phyloP scores from a whole-genome alignment of 139 green algal species.

The Closterium sp. region DNA sequence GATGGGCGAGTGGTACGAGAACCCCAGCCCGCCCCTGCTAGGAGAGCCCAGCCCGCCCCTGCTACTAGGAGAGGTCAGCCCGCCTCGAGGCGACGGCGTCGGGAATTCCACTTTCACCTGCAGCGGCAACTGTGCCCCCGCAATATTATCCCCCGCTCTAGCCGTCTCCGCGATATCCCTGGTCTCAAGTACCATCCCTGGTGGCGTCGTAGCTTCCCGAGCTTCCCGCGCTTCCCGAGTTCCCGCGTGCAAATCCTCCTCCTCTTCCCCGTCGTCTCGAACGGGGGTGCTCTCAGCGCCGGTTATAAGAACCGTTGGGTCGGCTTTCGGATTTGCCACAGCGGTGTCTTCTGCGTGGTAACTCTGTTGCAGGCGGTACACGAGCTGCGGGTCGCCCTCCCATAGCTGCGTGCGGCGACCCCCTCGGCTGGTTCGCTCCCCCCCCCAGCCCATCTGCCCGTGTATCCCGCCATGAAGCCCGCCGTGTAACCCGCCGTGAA shows the following conservation, averaged over 20 bases:
- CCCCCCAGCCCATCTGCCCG: not conserved
- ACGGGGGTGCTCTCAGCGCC: not conserved
- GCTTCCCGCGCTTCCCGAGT: not conserved
- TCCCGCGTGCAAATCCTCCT: not conserved
- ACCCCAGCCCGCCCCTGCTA: not conserved
- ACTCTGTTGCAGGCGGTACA: not conserved
- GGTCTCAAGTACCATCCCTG: not conserved
- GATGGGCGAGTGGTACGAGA: not conserved
- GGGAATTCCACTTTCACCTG: not conserved
- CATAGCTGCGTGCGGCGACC: not conserved
- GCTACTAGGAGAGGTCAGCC: not conserved
- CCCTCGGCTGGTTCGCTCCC: not conserved
- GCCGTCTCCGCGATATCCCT: not conserved
- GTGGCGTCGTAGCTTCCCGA: not conserved
- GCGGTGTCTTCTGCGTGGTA: not conserved
- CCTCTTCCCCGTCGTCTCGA: not conserved
- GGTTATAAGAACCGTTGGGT: not conserved
- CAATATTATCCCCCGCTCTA: not conserved
- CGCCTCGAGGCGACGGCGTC: not conserved
- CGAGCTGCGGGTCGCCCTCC: not conserved
- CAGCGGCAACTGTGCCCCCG: not conserved
- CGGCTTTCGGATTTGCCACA: not conserved
- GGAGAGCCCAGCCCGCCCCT: not conserved
- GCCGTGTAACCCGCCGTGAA: not conserved
- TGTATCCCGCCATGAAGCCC: too few species aligned